Conservation (phyloP, 805 yeast genomes). For the Candida rishiriensis region DNA sequence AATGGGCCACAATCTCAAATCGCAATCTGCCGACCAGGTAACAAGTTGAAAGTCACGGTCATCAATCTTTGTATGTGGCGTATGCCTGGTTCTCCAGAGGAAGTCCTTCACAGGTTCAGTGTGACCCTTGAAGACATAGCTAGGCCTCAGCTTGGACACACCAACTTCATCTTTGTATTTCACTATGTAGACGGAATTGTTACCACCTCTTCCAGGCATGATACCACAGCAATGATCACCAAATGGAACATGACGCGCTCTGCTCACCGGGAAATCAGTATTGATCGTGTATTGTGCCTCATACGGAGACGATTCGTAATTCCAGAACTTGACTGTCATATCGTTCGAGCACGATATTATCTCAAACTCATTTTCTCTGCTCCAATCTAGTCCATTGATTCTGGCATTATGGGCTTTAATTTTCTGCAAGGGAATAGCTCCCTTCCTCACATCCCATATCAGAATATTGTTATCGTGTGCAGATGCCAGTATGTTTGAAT, state of each 20-base stretch:
- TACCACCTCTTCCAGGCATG: constrained; percentile 88
- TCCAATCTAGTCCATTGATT: constrained; percentile 86
- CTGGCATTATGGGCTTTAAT: constrained; percentile 78
- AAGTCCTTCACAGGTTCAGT: constrained; percentile 82
- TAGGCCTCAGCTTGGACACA: constrained; percentile 42
- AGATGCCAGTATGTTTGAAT: constrained; percentile 76
- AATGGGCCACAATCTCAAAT: constrained; percentile 77
- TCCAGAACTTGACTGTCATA: constrained; percentile 80
- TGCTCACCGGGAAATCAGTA: constrained; percentile 81
- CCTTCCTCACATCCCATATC: constrained; percentile 86
- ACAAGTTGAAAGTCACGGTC: constrained; percentile 87
- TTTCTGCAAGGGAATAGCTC: constrained; percentile 66
- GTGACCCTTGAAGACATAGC: constrained; percentile 72
- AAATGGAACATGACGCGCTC: constrained; percentile 86
- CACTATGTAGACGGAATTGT: constrained; percentile 55
- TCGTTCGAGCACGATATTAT: constrained; percentile 86
- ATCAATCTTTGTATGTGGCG: constrained; percentile 38
- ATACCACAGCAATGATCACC: constrained; percentile 80
- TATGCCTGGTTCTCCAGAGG: constrained; percentile 71
- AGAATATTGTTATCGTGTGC: constrained; percentile 78
- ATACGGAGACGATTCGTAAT: constrained; percentile 38
- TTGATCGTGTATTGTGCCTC: constrained; percentile 55
- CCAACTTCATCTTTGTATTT: constrained; percentile 38
- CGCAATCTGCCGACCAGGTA: constrained; percentile 91
- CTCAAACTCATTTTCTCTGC: constrained; percentile 51